These are phyloP conservation scores for Monilinia laxa DNA, from an alignment of 2,329 filamentous ascomycete genomes.

Conservation along the genomic window DNA sequence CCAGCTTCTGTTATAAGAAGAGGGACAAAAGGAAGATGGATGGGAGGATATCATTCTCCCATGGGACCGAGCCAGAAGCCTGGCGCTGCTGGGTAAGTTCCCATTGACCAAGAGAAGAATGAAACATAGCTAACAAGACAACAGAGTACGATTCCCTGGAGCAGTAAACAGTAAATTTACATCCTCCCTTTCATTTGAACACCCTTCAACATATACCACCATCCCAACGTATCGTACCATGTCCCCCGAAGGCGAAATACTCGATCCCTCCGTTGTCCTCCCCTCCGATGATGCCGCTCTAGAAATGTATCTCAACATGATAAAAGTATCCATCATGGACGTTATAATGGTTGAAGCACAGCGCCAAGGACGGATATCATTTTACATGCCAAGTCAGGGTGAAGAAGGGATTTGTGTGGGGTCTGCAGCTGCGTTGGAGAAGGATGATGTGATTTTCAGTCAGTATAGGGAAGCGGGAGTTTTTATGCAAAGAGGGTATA, in stretches of 20 bases:
- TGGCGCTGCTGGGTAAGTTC: slow-evolving; percentile 34
- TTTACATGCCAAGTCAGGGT: slow-evolving; percentile 76
- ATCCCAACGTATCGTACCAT: slow-evolving; percentile 91
- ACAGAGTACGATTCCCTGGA: slow-evolving; percentile 69
- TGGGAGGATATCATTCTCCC: slow-evolving; percentile 35
- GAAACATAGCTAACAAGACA: slow-evolving; percentile 40
- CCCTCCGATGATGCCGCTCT: slow-evolving; percentile 41
- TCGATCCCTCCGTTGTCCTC: slow-evolving; percentile 69
- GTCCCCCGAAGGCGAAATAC: slow-evolving; percentile 80
- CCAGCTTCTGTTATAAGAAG: background rate
- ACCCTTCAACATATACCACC: slow-evolving; percentile 68
- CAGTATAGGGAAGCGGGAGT: slow-evolving; percentile 95
- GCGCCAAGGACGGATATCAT: slow-evolving; percentile 62
- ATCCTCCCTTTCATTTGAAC: slow-evolving; percentile 71
- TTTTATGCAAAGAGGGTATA: slow-evolving; percentile 85
- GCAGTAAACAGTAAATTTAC: slow-evolving; percentile 94
- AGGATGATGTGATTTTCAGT: slow-evolving; percentile 86
- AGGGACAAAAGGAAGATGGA: background rate
- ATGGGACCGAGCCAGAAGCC: slow-evolving; percentile 33
- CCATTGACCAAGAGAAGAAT: background rate
- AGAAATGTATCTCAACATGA: slow-evolving; percentile 56
- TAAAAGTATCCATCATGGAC: slow-evolving; percentile 81
- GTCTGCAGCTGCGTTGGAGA: slow-evolving; percentile 77
- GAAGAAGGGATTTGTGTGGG: slow-evolving; percentile 86
- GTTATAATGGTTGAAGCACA: slow-evolving; percentile 98